Evolutionary conservation across 2,329 filamentous ascomycete species (phyloP).

Genomic region (Pseudogymnoascus pannorum): DNA sequence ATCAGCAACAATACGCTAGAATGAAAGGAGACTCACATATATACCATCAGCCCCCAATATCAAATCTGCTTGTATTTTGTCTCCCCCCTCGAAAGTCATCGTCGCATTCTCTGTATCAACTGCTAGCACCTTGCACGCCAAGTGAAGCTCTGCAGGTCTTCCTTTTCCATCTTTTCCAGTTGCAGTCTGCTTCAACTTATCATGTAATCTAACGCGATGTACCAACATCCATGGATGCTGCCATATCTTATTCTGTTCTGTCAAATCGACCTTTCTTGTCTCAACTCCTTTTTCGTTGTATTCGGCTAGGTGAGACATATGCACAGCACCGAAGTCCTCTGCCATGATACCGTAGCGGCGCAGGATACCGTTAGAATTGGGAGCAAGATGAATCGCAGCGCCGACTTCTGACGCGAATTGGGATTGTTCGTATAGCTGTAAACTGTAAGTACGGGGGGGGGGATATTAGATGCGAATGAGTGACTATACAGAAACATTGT

Average conservation of each 20-base stretch:
- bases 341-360: constrained; percentile 36
- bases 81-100: constrained; percentile 40
- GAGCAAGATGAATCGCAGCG: constrained; percentile 55
- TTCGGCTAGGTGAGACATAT: constrained; percentile 28
- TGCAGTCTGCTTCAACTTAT: constrained; percentile 41
- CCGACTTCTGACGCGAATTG: constrained; percentile 48
- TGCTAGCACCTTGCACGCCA: constrained; percentile 36
- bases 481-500: constrained; percentile 16
- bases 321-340: constrained; percentile 32
- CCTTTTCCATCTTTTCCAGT: constrained; percentile 31
- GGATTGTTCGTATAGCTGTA: constrained; percentile 48
- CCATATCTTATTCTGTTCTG: constrained; percentile 37
- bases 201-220: constrained; percentile 47
- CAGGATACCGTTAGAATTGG: constrained; percentile 54
- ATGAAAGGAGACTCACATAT: constrained; percentile 31
- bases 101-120: constrained; percentile 36
- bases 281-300: constrained; percentile 22
- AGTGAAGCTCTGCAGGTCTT: constrained; percentile 33
- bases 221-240: constrained; percentile 45
- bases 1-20: constrained; percentile 24
- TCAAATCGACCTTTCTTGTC: constrained; percentile 30
- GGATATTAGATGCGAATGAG: not conserved
- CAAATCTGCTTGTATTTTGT: constrained; percentile 38
- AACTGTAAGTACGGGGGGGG: not conserved
- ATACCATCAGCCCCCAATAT: constrained; percentile 50